phyloP scores from a whole-genome alignment of 208 protist species.

The Wallacemonas sp. region DNA sequence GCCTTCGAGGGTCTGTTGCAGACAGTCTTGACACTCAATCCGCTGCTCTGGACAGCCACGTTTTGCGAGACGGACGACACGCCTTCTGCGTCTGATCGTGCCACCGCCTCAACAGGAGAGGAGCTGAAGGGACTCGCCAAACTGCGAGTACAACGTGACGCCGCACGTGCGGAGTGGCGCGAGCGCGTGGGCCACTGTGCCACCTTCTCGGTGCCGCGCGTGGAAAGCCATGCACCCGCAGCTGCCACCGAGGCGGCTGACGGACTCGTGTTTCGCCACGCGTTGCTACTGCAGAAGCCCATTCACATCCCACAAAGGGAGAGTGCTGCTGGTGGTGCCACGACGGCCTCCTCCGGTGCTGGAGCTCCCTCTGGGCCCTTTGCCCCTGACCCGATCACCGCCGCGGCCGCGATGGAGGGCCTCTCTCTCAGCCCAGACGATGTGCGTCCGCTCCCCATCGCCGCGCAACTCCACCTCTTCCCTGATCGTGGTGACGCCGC shows the following conservation, averaged over 20 bases:
- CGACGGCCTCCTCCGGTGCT: background rate
- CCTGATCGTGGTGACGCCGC: conserved; percentile 66
- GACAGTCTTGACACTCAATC: conserved; percentile 17
- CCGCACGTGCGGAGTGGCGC: conserved; percentile 40
- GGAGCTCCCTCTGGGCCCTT: background rate
- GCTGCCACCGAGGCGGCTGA: background rate
- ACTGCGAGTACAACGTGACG: conserved; percentile 39
- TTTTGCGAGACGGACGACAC: conserved; percentile 18
- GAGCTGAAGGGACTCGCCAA: conserved; percentile 32
- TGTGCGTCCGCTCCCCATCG: conserved; percentile 48
- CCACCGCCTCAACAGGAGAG: conserved; percentile 5
- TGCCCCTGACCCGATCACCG: conserved; percentile 27
- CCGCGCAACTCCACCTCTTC: conserved; percentile 65
- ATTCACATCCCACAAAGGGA: background rate
- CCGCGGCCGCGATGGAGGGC: conserved; percentile 42
- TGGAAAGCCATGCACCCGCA: background rate
- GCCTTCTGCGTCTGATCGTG: no score
- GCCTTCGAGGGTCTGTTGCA: conserved; percentile 17
- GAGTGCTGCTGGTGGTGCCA: background rate
- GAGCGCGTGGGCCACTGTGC: conserved; percentile 42
- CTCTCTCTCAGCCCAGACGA: conserved; percentile 25
- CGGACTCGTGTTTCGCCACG: conserved; percentile 35
- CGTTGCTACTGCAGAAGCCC: conserved; percentile 44
- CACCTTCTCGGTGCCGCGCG: conserved; percentile 41
- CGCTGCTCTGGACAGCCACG: conserved; percentile 27